These are phyloP conservation scores for Moesziomyces parantarcticus DNA, from an alignment of 1,284 basidiomycete genomes.

Conservation along the genomic window DNA sequence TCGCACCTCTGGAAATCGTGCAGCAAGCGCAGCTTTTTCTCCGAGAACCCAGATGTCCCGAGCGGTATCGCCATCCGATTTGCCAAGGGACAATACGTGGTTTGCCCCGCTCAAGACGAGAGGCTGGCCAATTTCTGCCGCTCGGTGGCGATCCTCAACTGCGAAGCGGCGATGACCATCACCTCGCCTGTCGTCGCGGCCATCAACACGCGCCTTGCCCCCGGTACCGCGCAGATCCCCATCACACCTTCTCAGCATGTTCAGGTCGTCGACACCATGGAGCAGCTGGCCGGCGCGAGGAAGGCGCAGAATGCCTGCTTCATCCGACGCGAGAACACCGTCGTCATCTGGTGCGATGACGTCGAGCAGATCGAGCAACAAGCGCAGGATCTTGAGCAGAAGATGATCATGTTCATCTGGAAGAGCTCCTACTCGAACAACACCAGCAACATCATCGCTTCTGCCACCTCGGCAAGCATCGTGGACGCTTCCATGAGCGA, in stretches of 20 bases:
- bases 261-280: constrained; percentile 71
- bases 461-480: constrained; percentile 2
- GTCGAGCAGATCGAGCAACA: constrained; percentile 69
- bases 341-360: constrained; percentile 81
- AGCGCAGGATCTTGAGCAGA: constrained; percentile 76
- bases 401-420: constrained; percentile 85
- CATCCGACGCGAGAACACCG: constrained; percentile 78
- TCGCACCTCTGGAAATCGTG: constrained; percentile 34
- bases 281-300: constrained; percentile 76
- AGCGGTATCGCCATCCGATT: constrained; percentile 48
- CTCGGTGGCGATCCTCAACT: constrained; percentile 78
- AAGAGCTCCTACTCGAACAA: constrained; percentile 27
- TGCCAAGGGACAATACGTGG: constrained; percentile 46
- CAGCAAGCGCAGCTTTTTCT: constrained; percentile 29
- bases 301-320: constrained; percentile 87
- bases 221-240: constrained; percentile 41
- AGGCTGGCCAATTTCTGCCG: constrained; percentile 27
- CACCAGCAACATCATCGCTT: constrained; percentile 7
- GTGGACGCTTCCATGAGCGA: constrained; percentile 17
- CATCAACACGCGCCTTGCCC: constrained; percentile 70
- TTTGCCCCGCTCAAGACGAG: constrained; percentile 34
- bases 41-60: constrained; percentile 14
- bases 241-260: constrained; percentile 49
- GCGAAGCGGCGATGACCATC: constrained; percentile 81
- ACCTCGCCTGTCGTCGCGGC: constrained; percentile 83